Conservation (phyloP, 768 basidiomycete species). For the Trametopsis cervina region DNA sequence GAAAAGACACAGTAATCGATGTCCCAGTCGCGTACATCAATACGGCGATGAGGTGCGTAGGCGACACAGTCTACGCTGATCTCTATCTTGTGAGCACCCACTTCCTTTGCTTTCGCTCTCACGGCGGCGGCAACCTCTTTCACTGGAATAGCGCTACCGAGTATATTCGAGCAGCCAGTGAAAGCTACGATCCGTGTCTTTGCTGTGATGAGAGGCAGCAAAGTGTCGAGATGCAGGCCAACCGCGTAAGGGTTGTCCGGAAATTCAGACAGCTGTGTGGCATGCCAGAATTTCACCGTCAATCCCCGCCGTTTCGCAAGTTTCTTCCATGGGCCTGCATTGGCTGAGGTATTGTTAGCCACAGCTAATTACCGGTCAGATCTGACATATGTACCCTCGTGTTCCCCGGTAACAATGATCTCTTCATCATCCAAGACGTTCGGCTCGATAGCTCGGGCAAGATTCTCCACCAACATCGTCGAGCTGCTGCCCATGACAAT, state of each 20-base stretch:
- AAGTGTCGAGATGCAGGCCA: slow-evolving; percentile 41
- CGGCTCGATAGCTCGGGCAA: slow-evolving; percentile 52
- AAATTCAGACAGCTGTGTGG: slow-evolving; percentile 29
- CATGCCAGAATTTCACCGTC: slow-evolving; percentile 52
- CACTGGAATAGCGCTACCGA: slow-evolving; percentile 60
- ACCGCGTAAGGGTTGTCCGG: slow-evolving; percentile 62
- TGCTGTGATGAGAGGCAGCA: slow-evolving; percentile 53
- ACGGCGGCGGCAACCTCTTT: slow-evolving; percentile 47
- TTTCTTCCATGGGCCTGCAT: slow-evolving; percentile 71
- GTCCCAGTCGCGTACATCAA: slow-evolving; percentile 74
- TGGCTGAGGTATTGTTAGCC: slow-evolving; percentile 37
- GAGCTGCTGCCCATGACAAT: slow-evolving; percentile 63
- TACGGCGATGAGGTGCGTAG: slow-evolving; percentile 64
- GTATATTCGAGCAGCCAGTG: slow-evolving; percentile 69
- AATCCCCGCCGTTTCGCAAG: slow-evolving; percentile 53
- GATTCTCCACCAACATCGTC: slow-evolving; percentile 63
- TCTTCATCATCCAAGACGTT: slow-evolving; percentile 57
- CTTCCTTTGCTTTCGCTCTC: slow-evolving; percentile 40
- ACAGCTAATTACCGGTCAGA: not conserved
- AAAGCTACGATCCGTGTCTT: slow-evolving; percentile 71
- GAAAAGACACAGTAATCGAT: slow-evolving; percentile 68
- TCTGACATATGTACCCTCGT: slow-evolving; percentile 49
- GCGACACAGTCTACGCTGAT: slow-evolving; percentile 73
- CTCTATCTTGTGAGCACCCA: slow-evolving; percentile 55
- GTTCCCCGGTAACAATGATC: slow-evolving; percentile 72